Conservation (phyloP, 2,329 filamentous ascomycete species). For the Pseudogymnoascus sp. region DNA sequence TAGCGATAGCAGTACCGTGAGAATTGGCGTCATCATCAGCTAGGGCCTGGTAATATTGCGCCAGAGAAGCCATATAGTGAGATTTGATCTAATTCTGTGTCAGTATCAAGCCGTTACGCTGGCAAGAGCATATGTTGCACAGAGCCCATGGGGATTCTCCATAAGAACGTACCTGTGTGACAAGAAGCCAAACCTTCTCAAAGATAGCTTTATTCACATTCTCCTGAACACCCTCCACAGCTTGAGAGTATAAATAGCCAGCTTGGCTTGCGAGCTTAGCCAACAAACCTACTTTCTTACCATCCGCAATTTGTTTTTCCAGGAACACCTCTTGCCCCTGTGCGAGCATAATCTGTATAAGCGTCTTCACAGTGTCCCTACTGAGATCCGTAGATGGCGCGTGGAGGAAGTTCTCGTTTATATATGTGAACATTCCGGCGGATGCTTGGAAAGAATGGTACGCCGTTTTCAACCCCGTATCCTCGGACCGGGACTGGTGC, state of each 20-base stretch:
- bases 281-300: slow-evolving; percentile 85
- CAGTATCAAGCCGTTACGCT: background rate
- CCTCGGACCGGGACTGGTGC: slow-evolving; percentile 84
- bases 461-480: slow-evolving; percentile 87
- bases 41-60: slow-evolving; percentile 89
- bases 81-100: slow-evolving; percentile 57
- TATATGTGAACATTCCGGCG: slow-evolving; percentile 99
- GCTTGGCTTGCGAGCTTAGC: slow-evolving; percentile 92
- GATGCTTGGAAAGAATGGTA: slow-evolving; percentile 98
- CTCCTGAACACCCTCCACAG: slow-evolving; percentile 83
- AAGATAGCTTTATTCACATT: slow-evolving; percentile 88
- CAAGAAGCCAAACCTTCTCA: slow-evolving; percentile 84
- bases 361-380: slow-evolving; percentile 87
- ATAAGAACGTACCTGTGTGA: slow-evolving; percentile 58
- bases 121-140: slow-evolving; percentile 1
- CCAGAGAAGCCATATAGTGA: slow-evolving; percentile 73
- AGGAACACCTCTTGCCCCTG: slow-evolving; percentile 97
- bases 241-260: slow-evolving; percentile 79
- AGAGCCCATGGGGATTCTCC: no score
- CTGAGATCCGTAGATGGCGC: slow-evolving; percentile 95
- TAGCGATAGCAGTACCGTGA: slow-evolving; percentile 77
- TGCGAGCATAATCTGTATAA: slow-evolving; percentile 88
- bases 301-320: slow-evolving; percentile 88
- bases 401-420: slow-evolving; percentile 98
- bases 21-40: slow-evolving; percentile 85